These are phyloP conservation scores for Lactarius psammicola DNA, from an alignment of 768 basidiomycete species.

Conservation along the genomic window DNA sequence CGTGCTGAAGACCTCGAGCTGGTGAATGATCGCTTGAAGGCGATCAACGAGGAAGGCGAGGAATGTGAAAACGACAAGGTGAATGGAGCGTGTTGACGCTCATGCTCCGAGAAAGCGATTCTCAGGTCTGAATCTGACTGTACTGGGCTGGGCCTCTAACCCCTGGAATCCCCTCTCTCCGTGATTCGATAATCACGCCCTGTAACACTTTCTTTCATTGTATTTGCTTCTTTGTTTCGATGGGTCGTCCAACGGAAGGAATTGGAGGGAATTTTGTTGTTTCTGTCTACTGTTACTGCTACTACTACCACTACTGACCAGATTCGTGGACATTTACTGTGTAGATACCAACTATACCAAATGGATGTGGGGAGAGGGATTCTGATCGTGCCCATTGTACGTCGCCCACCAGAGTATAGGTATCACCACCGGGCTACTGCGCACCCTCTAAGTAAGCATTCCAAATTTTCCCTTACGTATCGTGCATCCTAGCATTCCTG, in stretches of 20 bases:
- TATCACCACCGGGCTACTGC: too few relatives aligned
- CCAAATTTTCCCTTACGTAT: too few relatives aligned
- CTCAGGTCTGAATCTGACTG: neutral
- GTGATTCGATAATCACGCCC: neutral
- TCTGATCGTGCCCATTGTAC: too few relatives aligned
- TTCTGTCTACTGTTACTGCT: neutral
- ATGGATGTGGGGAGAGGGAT: neutral
- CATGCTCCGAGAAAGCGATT: neutral
- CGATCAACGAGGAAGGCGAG: conserved; percentile 11
- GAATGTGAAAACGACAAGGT: neutral
- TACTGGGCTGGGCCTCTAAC: neutral
- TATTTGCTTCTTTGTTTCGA: neutral
- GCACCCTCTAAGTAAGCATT: too few relatives aligned
- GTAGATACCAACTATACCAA: neutral
- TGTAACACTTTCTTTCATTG: too few relatives aligned
- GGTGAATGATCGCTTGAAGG: conserved; percentile 5
- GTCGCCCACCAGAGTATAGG: too few relatives aligned
- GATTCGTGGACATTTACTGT: neutral
- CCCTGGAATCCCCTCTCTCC: neutral
- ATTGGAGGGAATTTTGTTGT: neutral
- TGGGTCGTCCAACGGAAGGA: neutral
- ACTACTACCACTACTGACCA: neutral
- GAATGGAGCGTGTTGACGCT: neutral
- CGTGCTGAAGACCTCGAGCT: neutral
- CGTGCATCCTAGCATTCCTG: too few relatives aligned